A percentile compares a stretch with the other conserved stretches of the same genome.
Conservation (phyloP, 352 stramenopile species). For the Pilasporangium apinafurcum region DNA sequence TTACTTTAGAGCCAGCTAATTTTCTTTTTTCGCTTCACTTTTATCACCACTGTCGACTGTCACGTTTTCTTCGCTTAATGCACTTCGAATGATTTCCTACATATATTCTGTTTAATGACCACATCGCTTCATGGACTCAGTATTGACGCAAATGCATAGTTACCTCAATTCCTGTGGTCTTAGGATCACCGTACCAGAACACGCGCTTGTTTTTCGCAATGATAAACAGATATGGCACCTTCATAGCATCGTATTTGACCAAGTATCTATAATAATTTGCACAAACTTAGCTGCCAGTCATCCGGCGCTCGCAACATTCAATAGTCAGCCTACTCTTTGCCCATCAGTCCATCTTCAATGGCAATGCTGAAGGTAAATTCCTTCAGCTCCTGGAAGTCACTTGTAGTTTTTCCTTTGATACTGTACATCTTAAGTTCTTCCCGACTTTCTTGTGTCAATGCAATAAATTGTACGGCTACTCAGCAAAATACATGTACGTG, state of each 20-base stretch:
- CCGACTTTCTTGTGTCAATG: constrained; percentile 58
- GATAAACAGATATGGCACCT: constrained; percentile 51
- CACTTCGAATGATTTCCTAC: constrained; percentile 21
- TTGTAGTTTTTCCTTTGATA: constrained; percentile 44
- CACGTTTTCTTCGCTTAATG: constrained; percentile 23
- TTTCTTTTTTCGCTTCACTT: background rate
- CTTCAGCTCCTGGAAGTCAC: constrained; percentile 42
- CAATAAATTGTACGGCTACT: constrained; percentile 51
- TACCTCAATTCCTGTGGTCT: constrained; percentile 28
- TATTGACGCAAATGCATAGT: background rate
- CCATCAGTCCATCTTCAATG: constrained; percentile 67
- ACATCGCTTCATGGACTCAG: too few species aligned
- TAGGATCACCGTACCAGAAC: constrained; percentile 47
- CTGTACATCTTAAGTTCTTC: constrained; percentile 60
- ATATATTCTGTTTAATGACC: background rate
- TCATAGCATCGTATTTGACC: constrained; percentile 52
- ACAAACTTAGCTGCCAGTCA: background rate
- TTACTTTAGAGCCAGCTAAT: background rate
- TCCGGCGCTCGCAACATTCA: background rate
- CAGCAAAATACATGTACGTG: background rate
- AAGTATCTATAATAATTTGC: constrained; percentile 28
- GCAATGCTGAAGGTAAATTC: constrained; percentile 50
- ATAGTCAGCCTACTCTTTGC: constrained; percentile 36
- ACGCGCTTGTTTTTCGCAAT: constrained; percentile 51
- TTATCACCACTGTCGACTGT: constrained; percentile 2